Base-by-base conservation (phyloP, 2,329 filamentous ascomycete genomes). In the Nemania abortiva region DNA sequence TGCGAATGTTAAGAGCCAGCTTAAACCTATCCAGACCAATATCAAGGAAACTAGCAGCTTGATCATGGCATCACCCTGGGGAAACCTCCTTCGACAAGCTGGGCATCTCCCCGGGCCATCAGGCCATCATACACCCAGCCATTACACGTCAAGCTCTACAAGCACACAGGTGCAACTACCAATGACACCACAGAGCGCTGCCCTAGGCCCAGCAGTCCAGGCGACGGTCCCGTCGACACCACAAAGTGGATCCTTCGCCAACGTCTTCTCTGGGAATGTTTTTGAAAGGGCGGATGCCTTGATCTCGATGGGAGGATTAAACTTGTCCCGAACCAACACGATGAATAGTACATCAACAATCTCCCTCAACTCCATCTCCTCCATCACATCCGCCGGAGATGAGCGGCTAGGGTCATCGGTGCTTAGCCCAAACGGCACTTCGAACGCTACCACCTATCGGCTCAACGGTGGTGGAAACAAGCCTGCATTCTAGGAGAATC, bases 131-230 rank as follows among this genome's bases (percentile, higher is more conserved):
- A 76, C 76, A 67, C 81, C 73, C 29, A 76, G 78, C 63, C 77
- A 83, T 71, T 78, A 78, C 63, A 66, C 77, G 20, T 74, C 75
- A 24, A 79, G 75, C 55, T 79, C 79, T 11, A 77, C 77, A 34
- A 72, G 75, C 49, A 70, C 77, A 10, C 78, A 75, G 59, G 70
- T 78, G 45, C 81, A 82, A 61, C 74, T 94, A 45, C 94, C 95
- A 9, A 94, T 96, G 76, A 98, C 95, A 1, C 95, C 95, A 7
- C 87, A 97, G 70, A 96, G 93, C 74, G 95, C 94, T 18, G 95
- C 95, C 1, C 85, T 98, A 5, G 95, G 95, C 0, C 94, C 95
- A 6, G 95, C 95, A 22, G 93, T 94, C 63, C 94, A 97, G 80
- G 94, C 95, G 0, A 98, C 94, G 0, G 91, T 97, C 11, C 92